Evolutionary conservation across 257 asterid genomes (phyloP).

Genomic region (Thymus quinquecostatus): DNA sequence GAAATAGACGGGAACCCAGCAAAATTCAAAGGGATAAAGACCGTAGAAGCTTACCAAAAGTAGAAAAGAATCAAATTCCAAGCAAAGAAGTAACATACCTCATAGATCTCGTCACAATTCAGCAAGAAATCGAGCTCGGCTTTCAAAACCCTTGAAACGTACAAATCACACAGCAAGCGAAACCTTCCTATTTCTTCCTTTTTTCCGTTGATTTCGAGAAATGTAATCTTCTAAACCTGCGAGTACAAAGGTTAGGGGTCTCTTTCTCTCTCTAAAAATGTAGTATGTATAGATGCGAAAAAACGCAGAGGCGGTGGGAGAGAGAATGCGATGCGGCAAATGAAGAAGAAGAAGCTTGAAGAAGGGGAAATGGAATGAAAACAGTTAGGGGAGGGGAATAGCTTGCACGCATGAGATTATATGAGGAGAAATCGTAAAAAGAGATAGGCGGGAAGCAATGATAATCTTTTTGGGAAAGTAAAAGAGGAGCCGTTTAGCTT

Average conservation of each 20-base stretch:
- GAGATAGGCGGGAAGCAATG: conserved; percentile 86
- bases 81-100: conserved; percentile 27
- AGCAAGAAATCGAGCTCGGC: conserved; percentile 27
- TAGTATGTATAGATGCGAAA: background rate
- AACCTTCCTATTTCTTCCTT: background rate
- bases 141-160: conserved; percentile 18
- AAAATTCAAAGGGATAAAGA: conserved; percentile 6
- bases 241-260: conserved; percentile 12
- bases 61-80: conserved; percentile 27
- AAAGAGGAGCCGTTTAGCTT: conserved; percentile 12
- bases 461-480: conserved; percentile 32
- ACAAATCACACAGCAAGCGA: background rate
- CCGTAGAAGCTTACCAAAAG: conserved; percentile 15
- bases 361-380: conserved; percentile 45
- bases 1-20: conserved; percentile 25
- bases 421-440: conserved; percentile 40
- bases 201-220: background rate
- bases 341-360: conserved; percentile 51
- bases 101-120: conserved; percentile 29
- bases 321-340: conserved; percentile 26
- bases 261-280: background rate
- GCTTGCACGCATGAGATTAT: conserved; percentile 87
- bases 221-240: background rate
- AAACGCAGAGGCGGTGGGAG: conserved; percentile 44
- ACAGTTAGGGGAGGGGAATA: conserved; percentile 51